Evolutionary conservation across 2,329 filamentous ascomycete species (phyloP), one percentile per base, ranked within the genome.

Genomic region (Xylaria sp.): DNA sequence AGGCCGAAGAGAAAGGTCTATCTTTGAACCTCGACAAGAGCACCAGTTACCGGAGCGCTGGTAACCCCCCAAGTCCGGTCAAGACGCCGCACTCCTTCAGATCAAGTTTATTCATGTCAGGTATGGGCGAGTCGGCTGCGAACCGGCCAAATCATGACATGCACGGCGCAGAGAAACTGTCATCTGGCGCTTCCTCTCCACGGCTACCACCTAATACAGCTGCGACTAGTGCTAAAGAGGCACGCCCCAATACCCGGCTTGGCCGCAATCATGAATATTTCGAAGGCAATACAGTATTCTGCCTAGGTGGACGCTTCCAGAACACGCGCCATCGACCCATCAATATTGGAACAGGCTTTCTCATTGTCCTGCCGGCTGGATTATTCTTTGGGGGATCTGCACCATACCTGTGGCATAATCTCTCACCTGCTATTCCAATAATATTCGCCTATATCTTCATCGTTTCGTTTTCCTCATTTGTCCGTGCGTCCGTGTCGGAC

Each of bases 251-350:
- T 55, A 73, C 79, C 28, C 81, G 68, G 1, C 77, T 88, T 65
- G 90, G 92, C 61, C 91, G 87, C 73, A 97, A 98, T 75, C 92
- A 95, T 81, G 89, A 98, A 79, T 97, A 97, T 80, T 98, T 98
- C 76, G 89, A 93, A 54, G 96, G 96, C 55, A 99, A 98, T 78
- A 97, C 94, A 0, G 85, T 94, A 28, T 99, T 99, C 78, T 97
- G 90, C 79, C 86, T 93, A 68, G 92, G 93, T 41, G 96, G 96
- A 8, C 88, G 96, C 68, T 85, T 96, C 69, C 93, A 98, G 78
- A 98, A 98, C 80, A 92, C 96, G 44, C 89, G 90, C 74, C 92
- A 97, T 74, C 89, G 91, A 72, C 96, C 96, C 1, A 90, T 99
- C 78, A 98, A 98, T 75, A 87, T 98, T 75, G 91, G 90, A 13